These are phyloP conservation scores for Selenicereus undatus DNA, from an alignment of 148 eudicot genomes.

Conservation along the genomic window DNA sequence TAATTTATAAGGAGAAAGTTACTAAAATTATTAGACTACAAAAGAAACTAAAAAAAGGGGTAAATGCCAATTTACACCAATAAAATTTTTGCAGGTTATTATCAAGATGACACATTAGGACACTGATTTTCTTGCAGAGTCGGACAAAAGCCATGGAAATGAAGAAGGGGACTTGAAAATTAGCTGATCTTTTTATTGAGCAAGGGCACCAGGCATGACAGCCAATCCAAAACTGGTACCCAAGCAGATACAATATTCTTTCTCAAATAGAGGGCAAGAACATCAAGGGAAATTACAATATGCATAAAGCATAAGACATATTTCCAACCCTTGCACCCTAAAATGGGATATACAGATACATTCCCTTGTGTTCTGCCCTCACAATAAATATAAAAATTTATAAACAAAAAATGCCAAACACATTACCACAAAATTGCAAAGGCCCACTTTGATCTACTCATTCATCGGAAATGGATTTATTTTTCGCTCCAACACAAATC, in stretches of 20 bases:
- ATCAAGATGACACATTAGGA: too few species aligned
- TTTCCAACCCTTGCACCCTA: background rate
- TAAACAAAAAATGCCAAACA: background rate
- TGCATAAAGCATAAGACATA: background rate
- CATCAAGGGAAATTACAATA: background rate
- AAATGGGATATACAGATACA: background rate
- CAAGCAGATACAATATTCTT: conserved; percentile 1
- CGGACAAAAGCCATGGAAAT: too few species aligned
- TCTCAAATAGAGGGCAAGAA: background rate
- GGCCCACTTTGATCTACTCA: background rate
- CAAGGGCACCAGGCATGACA: background rate
- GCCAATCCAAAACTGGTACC: background rate
- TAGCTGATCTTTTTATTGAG: background rate
- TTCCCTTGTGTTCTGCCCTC: conserved; percentile 1
- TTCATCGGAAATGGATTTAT: background rate
- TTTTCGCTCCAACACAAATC: background rate
- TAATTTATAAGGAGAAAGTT: too few species aligned
- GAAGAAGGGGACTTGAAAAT: background rate
- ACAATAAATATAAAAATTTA: conserved; percentile 13
- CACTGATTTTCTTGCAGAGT: too few species aligned
- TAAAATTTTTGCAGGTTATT: too few species aligned
- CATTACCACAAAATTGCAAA: conserved; percentile 13
- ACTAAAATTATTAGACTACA: too few species aligned
- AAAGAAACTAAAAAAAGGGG: too few species aligned
- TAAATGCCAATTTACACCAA: too few species aligned